phyloP scores from a whole-genome alignment of 2,329 filamentous ascomycete species.

The Ophiostoma ulmi region DNA sequence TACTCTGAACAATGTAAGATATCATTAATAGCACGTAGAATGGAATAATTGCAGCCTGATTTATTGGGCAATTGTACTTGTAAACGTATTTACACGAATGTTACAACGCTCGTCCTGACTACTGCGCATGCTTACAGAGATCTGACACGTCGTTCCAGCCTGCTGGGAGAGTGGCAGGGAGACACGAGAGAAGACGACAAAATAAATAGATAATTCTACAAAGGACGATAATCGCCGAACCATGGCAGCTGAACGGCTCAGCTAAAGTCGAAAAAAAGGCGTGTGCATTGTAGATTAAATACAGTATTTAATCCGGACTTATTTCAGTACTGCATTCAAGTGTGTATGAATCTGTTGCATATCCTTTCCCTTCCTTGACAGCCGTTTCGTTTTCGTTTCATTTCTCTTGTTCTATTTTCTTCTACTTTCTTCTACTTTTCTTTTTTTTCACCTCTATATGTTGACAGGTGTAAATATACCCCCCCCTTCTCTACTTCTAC shows the following conservation, averaged over 20 bases:
- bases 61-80: no score
- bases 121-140: background rate
- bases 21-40: no score
- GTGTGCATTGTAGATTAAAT: background rate
- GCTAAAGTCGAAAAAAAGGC: slow-evolving; percentile 6
- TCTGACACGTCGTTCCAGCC: slow-evolving; percentile 5
- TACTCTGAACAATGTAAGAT: no score
- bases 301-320: background rate
- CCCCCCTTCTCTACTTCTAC: background rate
- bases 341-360: background rate
- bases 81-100: no score
- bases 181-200: background rate
- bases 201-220: background rate
- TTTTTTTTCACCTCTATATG: background rate
- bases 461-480: background rate
- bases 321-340: background rate
- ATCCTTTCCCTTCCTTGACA: background rate
- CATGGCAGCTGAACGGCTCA: background rate
- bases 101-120: background rate
- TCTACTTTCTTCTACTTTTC: background rate
- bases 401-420: background rate
- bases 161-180: background rate
- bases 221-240: background rate
- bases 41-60: no score
- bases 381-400: slow-evolving; percentile 1